Base-by-base conservation (phyloP, 768 basidiomycete species). In the Russula virescens region DNA sequence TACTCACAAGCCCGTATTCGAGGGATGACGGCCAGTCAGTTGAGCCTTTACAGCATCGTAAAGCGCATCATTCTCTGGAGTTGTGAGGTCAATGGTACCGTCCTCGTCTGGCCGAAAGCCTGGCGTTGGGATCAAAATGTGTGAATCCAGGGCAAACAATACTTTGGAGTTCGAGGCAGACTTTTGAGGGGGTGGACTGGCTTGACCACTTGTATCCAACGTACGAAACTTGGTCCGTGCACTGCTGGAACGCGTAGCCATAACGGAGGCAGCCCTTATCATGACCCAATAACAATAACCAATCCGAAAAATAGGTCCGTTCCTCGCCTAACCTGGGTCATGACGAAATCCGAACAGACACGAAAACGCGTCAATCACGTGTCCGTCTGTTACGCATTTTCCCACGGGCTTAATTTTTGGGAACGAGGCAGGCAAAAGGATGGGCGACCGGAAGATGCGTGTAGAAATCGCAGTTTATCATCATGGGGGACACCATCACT, bases 401-500 rank as follows among this genome's bases (percentile, higher is more conserved):
- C 66, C 66, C 66, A 67, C 66, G 66, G 16, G 47, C 16, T 26
- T 34, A 57, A 61, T 63, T 62, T 58, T 63, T 31, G 45, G 55
- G 28, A 65, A 51, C 43, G 51, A 51, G 63, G 58, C 48, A 40
- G 21, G 14, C 28, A 50, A 50, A 45, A 35, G 26, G 25, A 48
- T 16, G 23, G 38, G 38, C 13, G 26, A 50, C 26, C 25, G 54
- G 25, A 46, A 34, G 11, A 45, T 59, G 54, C 35, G 63, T 53
- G 50, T 53, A 42, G 28, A 43, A 58, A 34, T 23, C 55, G 34
- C 40, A 31, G 23, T 51, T 54, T 42, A 48, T 58, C 51, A 59
- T 31, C 62, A 67, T 67, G 66, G 64, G 59, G 19, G 64, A 67
- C 60, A 47, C 58, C 35, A 55, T 75, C 46, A 72, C 77, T 35